Percentiles rank a stretch among this genome's conserved stretches.
phyloP scores from a whole-genome alignment of 352 stramenopile species.

The Detonula confervacea region DNA sequence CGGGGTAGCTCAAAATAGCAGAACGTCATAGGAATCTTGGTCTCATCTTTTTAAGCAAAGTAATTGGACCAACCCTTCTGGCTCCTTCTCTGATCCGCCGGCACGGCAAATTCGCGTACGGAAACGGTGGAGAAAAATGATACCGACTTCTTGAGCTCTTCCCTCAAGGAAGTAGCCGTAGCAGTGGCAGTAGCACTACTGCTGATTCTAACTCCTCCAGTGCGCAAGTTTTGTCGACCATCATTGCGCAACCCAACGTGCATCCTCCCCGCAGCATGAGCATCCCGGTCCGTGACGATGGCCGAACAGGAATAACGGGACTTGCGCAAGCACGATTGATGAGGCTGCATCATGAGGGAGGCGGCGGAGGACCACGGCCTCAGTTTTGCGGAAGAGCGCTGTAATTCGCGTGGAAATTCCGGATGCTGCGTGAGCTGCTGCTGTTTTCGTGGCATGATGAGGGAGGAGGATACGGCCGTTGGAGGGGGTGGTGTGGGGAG shows the following conservation, averaged over 20 bases:
- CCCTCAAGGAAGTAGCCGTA: no score
- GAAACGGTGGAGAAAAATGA: conserved; percentile 49
- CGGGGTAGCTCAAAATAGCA: no score
- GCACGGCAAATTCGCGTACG: conserved; percentile 41
- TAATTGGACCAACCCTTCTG: conserved; percentile 46
- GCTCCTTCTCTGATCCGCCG: conserved; percentile 12
- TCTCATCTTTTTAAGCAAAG: conserved; percentile 39
- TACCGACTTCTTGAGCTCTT: conserved; percentile 31
- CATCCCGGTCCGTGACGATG: not conserved
- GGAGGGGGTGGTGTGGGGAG: conserved; percentile 21
- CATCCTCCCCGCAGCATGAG: no score
- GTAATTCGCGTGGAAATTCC: not conserved
- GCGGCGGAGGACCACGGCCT: conserved; percentile 23
- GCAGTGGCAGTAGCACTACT: no score
- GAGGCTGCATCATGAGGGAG: conserved; percentile 5
- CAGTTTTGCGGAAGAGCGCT: conserved; percentile 4
- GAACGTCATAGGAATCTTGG: no score
- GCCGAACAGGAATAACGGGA: conserved; percentile 30
- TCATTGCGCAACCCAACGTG: not conserved
- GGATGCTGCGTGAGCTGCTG: no score
- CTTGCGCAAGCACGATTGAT: conserved; percentile 22
- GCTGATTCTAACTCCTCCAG: no score
- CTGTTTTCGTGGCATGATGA: not conserved
- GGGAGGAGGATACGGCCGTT: not conserved
- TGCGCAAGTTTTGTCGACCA: not conserved